Conservation (phyloP, 2,329 filamentous ascomycete species). For the Aspergillus fumigatus region DNA sequence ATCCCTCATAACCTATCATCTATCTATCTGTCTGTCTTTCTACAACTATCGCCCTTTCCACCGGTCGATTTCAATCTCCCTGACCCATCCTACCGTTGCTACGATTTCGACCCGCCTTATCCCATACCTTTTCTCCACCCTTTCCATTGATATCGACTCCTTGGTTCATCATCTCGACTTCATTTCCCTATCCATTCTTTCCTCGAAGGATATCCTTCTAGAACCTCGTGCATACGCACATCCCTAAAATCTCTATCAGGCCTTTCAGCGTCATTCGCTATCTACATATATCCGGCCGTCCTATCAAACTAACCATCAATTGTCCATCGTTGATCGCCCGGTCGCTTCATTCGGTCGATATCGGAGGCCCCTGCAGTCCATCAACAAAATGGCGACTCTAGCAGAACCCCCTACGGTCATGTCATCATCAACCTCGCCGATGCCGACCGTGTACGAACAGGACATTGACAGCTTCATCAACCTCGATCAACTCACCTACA, state of each 20-base stretch:
- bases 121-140: background rate
- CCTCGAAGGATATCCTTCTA: background rate
- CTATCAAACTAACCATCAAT: background rate
- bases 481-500: slow-evolving; percentile 42
- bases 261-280: background rate
- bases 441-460: slow-evolving; percentile 36
- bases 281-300: background rate
- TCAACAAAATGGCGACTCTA: slow-evolving; percentile 31
- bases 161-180: background rate
- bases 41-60: background rate
- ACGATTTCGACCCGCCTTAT: background rate
- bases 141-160: background rate
- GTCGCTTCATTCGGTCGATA: background rate
- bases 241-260: background rate
- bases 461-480: slow-evolving; percentile 47
- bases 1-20: slow-evolving; percentile 1
- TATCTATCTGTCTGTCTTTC: background rate
- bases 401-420: slow-evolving; percentile 29
- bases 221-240: background rate
- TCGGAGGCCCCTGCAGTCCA: slow-evolving; percentile 1
- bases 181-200: background rate
- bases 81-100: background rate
- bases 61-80: background rate
- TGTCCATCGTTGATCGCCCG: background rate
- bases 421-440: slow-evolving; percentile 25